Percentiles rank a stretch among this genome's conserved stretches.
These are phyloP conservation scores for Mycosarcoma mackinlayi DNA, from an alignment of 1,284 basidiomycete species.

Conservation along the genomic window DNA sequence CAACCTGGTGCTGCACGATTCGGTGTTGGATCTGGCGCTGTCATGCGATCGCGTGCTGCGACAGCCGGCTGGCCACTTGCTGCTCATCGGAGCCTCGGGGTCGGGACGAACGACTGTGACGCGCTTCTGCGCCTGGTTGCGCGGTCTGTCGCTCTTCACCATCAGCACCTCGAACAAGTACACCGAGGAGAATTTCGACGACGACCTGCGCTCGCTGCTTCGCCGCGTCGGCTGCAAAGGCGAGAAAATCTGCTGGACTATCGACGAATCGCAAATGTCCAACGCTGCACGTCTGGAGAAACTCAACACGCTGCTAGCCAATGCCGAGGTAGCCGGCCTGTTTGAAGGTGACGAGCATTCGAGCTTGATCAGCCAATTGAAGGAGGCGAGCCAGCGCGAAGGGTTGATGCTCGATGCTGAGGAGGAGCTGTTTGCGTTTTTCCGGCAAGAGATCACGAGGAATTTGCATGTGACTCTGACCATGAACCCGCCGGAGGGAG, in stretches of 20 bases:
- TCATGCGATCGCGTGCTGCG: constrained; percentile 99
- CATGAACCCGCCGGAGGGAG: constrained; percentile 98
- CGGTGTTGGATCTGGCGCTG: constrained; percentile 95
- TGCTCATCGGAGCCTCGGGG: constrained; percentile 96
- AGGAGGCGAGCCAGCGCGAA: constrained; percentile 96
- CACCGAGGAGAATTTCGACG: constrained; percentile 97
- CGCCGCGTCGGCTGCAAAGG: constrained; percentile 95
- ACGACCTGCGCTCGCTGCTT: constrained; percentile 92
- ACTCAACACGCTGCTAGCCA: constrained; percentile 98
- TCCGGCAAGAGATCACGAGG: constrained; percentile 55
- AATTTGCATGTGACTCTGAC: constrained; percentile 77
- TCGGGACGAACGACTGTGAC: constrained; percentile 99
- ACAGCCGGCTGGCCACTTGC: constrained; percentile 93
- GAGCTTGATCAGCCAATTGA: constrained; percentile 96
- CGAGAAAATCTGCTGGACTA: constrained; percentile 99
- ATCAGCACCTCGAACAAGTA: constrained; percentile 99
- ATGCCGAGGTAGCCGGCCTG: constrained; percentile 98
- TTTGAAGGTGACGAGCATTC: constrained; percentile 89
- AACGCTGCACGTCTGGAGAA: constrained; percentile 98
- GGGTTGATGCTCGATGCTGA: constrained; percentile 97
- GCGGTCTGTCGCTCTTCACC: constrained; percentile 96
- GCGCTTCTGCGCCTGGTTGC: constrained; percentile 99
- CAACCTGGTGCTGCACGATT: constrained; percentile 97
- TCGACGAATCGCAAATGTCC: constrained; percentile 98
- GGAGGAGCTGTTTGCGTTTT: constrained; percentile 72